Conservation (phyloP, 164 flowering plant species). For the Malania oleifera region DNA sequence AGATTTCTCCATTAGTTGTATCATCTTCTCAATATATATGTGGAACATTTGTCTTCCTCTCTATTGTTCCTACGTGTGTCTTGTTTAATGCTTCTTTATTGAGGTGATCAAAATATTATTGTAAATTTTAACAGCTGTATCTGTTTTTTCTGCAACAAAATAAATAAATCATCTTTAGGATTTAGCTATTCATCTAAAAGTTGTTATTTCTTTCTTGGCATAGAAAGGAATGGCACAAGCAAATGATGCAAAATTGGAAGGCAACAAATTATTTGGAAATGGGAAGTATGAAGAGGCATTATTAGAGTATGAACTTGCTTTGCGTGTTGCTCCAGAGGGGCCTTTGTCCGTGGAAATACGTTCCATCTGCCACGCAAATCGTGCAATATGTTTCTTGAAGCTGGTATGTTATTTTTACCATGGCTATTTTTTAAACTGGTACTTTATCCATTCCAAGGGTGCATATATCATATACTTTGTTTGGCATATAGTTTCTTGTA, state of each 20-base stretch:
- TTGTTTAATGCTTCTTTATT: too few relatives aligned
- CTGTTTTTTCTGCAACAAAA: too few relatives aligned
- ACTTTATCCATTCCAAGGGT: not conserved
- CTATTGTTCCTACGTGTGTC: too few relatives aligned
- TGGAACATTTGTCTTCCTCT: too few relatives aligned
- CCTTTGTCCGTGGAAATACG: conserved; percentile 55
- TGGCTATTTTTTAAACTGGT: not conserved
- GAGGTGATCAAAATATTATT: too few relatives aligned
- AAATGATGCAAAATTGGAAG: conserved; percentile 71
- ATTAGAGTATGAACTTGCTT: conserved; percentile 54
- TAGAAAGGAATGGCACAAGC: conserved; percentile 65
- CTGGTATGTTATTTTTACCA: conserved; percentile 37
- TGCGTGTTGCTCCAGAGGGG: conserved; percentile 49
- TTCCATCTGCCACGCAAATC: conserved; percentile 83
- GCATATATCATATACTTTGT: not conserved
- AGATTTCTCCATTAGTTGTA: too few relatives aligned
- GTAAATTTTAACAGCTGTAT: too few relatives aligned
- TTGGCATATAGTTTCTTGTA: not conserved
- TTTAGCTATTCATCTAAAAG: not conserved
- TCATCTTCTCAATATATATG: too few relatives aligned
- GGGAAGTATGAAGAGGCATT: conserved; percentile 82
- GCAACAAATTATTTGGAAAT: conserved; percentile 59
- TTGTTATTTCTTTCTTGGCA: conserved; percentile 8
- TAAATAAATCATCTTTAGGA: not conserved
- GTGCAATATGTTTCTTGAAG: conserved; percentile 69